Percentiles rank a stretch among this genome's conserved stretches.
Evolutionary conservation across 768 basidiomycete species (phyloP).

Genomic region (Xerocomellus amylosporus): DNA sequence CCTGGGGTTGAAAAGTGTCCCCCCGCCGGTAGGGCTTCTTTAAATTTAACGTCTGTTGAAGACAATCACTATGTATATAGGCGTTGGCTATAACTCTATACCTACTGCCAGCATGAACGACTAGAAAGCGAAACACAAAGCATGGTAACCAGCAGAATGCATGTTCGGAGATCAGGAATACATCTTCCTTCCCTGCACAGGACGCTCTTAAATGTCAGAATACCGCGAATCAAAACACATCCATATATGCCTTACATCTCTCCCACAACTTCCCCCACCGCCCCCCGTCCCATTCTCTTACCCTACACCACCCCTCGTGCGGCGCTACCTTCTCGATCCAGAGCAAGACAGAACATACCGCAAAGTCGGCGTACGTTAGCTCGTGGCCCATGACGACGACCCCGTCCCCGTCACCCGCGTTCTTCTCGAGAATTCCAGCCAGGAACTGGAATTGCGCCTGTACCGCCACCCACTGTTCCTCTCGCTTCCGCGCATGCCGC

Average conservation of each 20-base stretch:
- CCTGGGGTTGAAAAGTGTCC: too few species aligned
- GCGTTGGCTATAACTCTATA: background rate
- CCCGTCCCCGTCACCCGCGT: constrained; percentile 58
- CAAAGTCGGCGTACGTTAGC: constrained; percentile 71
- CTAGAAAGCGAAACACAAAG: too few species aligned
- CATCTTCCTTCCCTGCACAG: background rate
- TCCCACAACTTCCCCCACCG: constrained; percentile 64
- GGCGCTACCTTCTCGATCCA: constrained; percentile 73
- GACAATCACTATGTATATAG: background rate
- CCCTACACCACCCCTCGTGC: constrained; percentile 69
- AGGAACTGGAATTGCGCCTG: constrained; percentile 67
- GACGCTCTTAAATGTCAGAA: background rate
- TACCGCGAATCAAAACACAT: constrained; percentile 46
- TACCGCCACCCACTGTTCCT: constrained; percentile 63
- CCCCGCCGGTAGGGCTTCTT: too few species aligned
- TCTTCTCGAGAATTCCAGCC: constrained; percentile 65
- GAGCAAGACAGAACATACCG: constrained; percentile 65
- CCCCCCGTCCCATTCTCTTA: constrained; percentile 68
- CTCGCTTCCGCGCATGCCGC: constrained; percentile 51
- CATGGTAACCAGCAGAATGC: background rate
- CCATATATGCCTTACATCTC: constrained; percentile 64
- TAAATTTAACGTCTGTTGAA: background rate
- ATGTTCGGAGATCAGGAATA: background rate
- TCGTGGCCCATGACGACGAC: constrained; percentile 63
- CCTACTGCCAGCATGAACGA: background rate